Base-by-base conservation (phyloP, 352 stramenopile genomes). In the Globisporangium echinulatum region DNA sequence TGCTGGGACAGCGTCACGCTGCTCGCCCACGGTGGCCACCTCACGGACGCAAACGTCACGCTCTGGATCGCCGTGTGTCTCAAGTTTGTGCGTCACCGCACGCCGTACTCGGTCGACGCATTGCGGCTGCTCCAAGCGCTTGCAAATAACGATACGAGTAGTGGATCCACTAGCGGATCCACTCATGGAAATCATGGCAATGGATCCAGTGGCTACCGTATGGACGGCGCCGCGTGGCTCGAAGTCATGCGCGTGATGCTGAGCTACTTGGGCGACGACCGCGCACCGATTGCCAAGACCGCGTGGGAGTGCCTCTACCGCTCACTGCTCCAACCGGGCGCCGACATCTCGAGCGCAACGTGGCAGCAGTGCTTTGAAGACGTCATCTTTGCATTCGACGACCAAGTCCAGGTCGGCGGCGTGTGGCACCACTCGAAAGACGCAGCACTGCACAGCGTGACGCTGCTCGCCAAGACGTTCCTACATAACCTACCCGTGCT, bases 171-270 rank as follows among this genome's bases (percentile, higher is more conserved):
- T 25, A 25, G 25, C 25, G 25, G 25, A 25, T 25, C 25, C 25
- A 33, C 19, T 25, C 19, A 2, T 25, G 19, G 19, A 25, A 25
- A 3, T 33, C 25, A 33, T 33, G 25, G 25, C 25, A 33, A 33
- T 33, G 25, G 25, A 33, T 33, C 25, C 25, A 33, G 25, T 33
- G 40, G 40, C 40, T 44, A 44, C 11, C 7, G 7, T 58, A 84
- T 89, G 72, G 76, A 88, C 51, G 79, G 75, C 37, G 71, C 64
- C 25, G 78, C 75, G 46, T 95, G 85, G 85, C 69, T 95, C 49
- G 77, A 93, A 61, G 73, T 95, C 11, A 92, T 95, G 83, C 83
- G 75, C 5, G 82, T 93, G 56, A 92, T 95, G 80, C 77, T 95
- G 0, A 80, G 72, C 39, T 95, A 93, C 58, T 38, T 95, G 42